Evolutionary conservation across 495 filamentous ascomycete species (phyloP), one percentile per base, ranked within the genome.

Genomic region (Rhizodiscina lignyota): DNA sequence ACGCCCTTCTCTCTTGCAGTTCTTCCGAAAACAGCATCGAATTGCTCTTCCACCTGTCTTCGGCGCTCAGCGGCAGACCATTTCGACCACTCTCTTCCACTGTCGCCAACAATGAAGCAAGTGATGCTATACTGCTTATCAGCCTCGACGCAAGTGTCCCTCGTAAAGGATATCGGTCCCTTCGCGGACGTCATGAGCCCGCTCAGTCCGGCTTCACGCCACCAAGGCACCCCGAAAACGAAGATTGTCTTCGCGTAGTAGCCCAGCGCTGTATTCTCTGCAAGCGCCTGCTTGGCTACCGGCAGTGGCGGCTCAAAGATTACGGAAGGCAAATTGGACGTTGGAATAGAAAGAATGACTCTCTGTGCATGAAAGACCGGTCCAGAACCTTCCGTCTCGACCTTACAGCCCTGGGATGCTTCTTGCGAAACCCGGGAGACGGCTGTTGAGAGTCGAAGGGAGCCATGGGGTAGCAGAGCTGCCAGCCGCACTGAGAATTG

Each of bases 311-410:
- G 45, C 4, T 32, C 20, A 35, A 49, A 49, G 10, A 2, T 35
- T 30, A 49, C 42, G 18, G 36, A 32, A 1, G 17, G 26, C 18
- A 40, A 43, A 18, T 40, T 15, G n/a, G 44, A 32, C 17, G 38
- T 49, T 11, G 45, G 45, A 4, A 47, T 36, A 5, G 38, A 42
- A n/a, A 49, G 29, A 31, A 49, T 32, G 30, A 46, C 43, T 12
- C 34, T 27, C 13, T 27, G 20, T 3, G 34, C 33, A 4, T 42
- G 32, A 15, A 35, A 31, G 30, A 27, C 37, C 4, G 18, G 31
- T 18, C 42, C 42, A 18, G 32, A 24, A 3, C 31, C 33, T 12
- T 42, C 36, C 15, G 34, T 37, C 8, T 38, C 35, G 5, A 19
- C 28, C 11, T 42, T 24, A 16, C 24, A 21, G n/a, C 21, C 31